phyloP scores from a whole-genome alignment of 306 rosid species.

The Ziziphus jujuba region DNA sequence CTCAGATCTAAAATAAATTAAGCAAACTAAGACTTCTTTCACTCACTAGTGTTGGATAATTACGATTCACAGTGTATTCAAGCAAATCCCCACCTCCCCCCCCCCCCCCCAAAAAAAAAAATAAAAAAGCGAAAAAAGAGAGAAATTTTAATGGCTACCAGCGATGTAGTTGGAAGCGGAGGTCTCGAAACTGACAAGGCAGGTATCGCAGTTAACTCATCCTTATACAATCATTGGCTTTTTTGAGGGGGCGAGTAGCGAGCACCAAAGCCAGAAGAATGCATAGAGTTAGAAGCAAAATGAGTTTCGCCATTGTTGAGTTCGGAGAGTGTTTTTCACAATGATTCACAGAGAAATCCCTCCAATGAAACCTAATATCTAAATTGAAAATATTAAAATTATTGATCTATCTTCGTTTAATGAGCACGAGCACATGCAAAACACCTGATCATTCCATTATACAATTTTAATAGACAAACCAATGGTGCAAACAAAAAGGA shows the following conservation, averaged over 20 bases:
- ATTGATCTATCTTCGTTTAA: too few relatives aligned
- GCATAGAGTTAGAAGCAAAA: constrained; percentile 43
- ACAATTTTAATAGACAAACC: too few relatives aligned
- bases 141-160: constrained; percentile 36
- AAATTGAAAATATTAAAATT: too few relatives aligned
- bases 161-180: constrained; percentile 65
- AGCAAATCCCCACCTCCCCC: too few relatives aligned
- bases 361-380: too few relatives aligned
- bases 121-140: background rate
- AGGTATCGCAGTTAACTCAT: constrained; percentile 68
- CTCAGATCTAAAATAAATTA: background rate
- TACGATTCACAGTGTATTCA: background rate
- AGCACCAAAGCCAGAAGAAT: constrained; percentile 69
- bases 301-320: constrained; percentile 36
- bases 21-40: background rate
- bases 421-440: too few relatives aligned
- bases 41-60: background rate
- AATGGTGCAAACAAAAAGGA: too few relatives aligned
- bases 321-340: too few relatives aligned
- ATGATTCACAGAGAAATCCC: too few relatives aligned
- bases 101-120: too few relatives aligned
- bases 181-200: constrained; percentile 88
- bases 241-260: constrained; percentile 56
- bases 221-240: constrained; percentile 60
- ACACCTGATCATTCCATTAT: too few relatives aligned